Conservation (phyloP, 2,329 filamentous ascomycete species). For the Pseudopithomyces chartarum region DNA sequence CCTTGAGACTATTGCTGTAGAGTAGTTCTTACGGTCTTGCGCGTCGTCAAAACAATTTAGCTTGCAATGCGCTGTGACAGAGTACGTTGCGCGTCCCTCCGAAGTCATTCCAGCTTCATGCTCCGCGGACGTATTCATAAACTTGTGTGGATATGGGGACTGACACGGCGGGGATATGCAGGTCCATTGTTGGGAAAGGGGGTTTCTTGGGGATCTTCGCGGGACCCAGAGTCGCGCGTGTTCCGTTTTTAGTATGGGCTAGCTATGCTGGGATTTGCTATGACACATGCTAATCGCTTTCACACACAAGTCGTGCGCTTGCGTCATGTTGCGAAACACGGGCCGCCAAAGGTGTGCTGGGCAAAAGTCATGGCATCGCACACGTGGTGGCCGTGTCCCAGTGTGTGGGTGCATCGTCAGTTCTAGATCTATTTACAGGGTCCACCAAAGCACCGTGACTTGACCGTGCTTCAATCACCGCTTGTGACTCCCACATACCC, state of each 20-base stretch:
- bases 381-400: no score
- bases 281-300: slow-evolving; percentile 1
- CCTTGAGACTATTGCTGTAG: no score
- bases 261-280: neutral
- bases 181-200: neutral
- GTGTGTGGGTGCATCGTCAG: neutral
- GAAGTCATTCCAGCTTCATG: neutral
- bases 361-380: neutral
- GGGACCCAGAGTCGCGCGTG: neutral
- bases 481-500: neutral
- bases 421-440: neutral
- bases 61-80: neutral
- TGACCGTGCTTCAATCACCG: neutral
- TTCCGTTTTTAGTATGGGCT: neutral
- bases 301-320: neutral
- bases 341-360: neutral
- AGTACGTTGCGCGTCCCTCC: neutral
- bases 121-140: neutral
- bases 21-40: neutral
- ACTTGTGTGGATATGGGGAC: neutral
- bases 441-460: neutral
- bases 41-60: neutral
- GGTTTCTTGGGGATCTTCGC: neutral
- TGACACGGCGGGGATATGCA: slow-evolving; percentile 2
- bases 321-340: slow-evolving; percentile 3